Conservation (phyloP, 192 early-diverging fungal genomes). For the Fimicolochytrium jonesii region DNA sequence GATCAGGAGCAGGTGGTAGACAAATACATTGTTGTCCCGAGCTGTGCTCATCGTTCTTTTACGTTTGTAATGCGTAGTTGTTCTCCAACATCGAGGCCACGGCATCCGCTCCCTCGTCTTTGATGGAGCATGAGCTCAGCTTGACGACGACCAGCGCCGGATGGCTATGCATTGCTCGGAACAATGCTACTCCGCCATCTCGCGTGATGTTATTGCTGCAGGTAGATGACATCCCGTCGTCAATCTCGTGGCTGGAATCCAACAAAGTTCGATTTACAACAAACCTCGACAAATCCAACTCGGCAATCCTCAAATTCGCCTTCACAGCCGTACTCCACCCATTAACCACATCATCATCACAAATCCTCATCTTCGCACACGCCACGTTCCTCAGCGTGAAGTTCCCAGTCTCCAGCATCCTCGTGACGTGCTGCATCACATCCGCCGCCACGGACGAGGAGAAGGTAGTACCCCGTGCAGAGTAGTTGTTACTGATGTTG, state of each 20-base stretch:
- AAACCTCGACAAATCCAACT: conserved; percentile 40
- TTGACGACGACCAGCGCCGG: conserved; percentile 30
- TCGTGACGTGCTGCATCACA: conserved; percentile 36
- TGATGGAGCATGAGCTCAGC: conserved; percentile 42
- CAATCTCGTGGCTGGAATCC: too few relatives aligned
- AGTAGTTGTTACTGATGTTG: conserved; percentile 39
- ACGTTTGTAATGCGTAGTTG: conserved; percentile 33
- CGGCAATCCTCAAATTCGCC: conserved; percentile 19
- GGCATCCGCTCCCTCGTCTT: conserved; percentile 50
- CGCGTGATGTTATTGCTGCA: conserved; percentile 45
- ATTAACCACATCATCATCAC: conserved; percentile 36
- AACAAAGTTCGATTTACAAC: too few relatives aligned
- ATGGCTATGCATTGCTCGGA: conserved; percentile 37
- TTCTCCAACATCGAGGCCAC: conserved; percentile 32
- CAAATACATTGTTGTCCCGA: background rate
- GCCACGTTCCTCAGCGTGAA: conserved; percentile 22
- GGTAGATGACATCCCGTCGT: too few relatives aligned
- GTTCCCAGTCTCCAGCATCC: conserved; percentile 34
- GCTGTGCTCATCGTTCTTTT: background rate
- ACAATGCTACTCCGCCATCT: conserved; percentile 45
- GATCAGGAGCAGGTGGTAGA: too few relatives aligned
- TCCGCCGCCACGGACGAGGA: conserved; percentile 25
- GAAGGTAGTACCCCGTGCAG: conserved; percentile 25
- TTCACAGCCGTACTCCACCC: conserved; percentile 26
- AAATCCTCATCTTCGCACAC: conserved; percentile 37